Base-by-base conservation (phyloP, 1,139 yeast genomes). In the Geotrichum candidum region DNA sequence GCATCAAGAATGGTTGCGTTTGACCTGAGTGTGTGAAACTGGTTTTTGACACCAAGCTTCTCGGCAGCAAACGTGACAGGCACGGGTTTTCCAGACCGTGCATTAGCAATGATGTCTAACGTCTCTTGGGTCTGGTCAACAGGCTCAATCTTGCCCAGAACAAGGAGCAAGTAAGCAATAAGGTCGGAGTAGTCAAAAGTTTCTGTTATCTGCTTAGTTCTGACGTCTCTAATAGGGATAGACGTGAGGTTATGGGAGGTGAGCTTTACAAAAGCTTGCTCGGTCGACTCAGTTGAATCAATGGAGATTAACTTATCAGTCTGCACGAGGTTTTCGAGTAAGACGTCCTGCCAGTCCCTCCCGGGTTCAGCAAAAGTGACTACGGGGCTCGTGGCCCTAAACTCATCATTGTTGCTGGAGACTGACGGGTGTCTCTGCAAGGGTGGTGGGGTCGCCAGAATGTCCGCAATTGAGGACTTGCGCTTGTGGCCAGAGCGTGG, bases 121-220 rank as follows among this genome's bases (percentile, higher is more conserved):
- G 74, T 71, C 25, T 70, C 71, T 23, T 69, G 65, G 5, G 69
- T 63, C 61, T 65, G 68, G 56, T 70, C 71, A 41, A 72, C 68
- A 51, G 76, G 74, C 56, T 74, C 73, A 53, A 72, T 67, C 69
- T 85, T 86, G 68, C 90, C 88, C 79, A 89, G 80, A 29, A 90
- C 88, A 65, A 90, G 77, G 66, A 90, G 77, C 67, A 90, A 77
- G 73, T 90, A 91, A 11, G 97, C 86, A 71, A 90, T 91, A 73
- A 94, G 81, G 75, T 94, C 98, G 38, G 95, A 84, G 75, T 90
- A 94, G 74, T 94, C 98, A 74, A 94, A 94, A 0, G 96, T 88
- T 62, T 72, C 71, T 69, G 95, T 88, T 67, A 87, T 83, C 67
- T 85, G 77, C 68, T 83, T 87, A 15, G 63, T 70, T 2, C 67